Conservation (phyloP, 2,329 filamentous ascomycete species). For the Colletotrichum shisoi region DNA sequence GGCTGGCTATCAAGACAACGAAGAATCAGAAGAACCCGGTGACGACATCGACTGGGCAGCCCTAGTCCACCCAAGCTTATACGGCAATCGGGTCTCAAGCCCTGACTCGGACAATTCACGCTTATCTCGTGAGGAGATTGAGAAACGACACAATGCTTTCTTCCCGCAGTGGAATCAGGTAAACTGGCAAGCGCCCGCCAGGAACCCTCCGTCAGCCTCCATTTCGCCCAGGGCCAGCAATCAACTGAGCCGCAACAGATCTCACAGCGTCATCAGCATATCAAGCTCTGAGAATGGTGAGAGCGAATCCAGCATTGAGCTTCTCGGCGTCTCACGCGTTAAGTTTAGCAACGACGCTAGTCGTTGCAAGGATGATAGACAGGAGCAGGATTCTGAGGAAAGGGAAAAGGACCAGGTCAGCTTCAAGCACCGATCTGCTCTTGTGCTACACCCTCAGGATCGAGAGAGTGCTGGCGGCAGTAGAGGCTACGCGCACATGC, state of each 20-base stretch:
- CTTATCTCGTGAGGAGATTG: constrained; percentile 1
- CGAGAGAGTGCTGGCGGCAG: background rate
- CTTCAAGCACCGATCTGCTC: background rate
- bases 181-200: constrained; percentile 13
- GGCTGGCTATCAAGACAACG: background rate
- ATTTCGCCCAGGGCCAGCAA: constrained; percentile 19
- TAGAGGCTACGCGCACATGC: background rate
- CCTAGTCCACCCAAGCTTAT: background rate
- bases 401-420: background rate
- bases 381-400: background rate
- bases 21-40: background rate
- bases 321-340: constrained; percentile 13
- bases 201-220: background rate
- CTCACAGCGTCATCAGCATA: constrained; percentile 1
- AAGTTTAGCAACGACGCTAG: background rate
- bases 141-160: constrained; percentile 8
- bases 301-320: constrained; percentile 19
- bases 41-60: background rate
- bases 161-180: constrained; percentile 10
- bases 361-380: background rate
- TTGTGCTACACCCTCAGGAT: background rate
- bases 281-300: constrained; percentile 9
- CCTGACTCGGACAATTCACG: background rate
- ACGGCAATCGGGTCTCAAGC: background rate
- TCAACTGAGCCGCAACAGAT: background rate